phyloP scores from a whole-genome alignment of 2,329 filamentous ascomycete genomes.

The Diaporthe sp. region DNA sequence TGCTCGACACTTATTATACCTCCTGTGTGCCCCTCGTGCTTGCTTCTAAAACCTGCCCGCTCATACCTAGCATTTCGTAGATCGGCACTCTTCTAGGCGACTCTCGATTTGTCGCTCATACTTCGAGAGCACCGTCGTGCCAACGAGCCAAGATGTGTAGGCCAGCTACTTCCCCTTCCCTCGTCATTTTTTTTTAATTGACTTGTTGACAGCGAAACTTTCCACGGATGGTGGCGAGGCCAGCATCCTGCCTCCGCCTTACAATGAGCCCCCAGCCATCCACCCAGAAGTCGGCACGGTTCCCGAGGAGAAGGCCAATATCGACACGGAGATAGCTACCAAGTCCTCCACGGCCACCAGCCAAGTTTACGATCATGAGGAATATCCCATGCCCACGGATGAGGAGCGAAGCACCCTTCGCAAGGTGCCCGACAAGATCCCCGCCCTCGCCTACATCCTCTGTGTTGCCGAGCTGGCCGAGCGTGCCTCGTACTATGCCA shows the following conservation, averaged over 20 bases:
- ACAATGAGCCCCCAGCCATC: slow-evolving; percentile 32
- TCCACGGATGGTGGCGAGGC: slow-evolving; percentile 29
- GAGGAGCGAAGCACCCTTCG: slow-evolving; percentile 61
- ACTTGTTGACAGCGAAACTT: not conserved
- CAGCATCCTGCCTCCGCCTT: slow-evolving; percentile 23
- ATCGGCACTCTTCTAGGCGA: not conserved
- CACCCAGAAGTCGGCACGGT: slow-evolving; percentile 35
- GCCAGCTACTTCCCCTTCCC: not conserved
- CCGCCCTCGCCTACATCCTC: slow-evolving; percentile 59
- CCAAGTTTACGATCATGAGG: slow-evolving; percentile 44
- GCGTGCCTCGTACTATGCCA: slow-evolving; percentile 67
- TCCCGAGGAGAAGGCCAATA: not conserved
- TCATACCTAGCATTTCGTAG: not conserved
- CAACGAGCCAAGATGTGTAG: slow-evolving; percentile 37
- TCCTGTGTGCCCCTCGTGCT: not conserved
- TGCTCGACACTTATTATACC: not conserved
- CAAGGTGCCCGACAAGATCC: slow-evolving; percentile 60
- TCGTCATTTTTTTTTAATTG: not conserved
- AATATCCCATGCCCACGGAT: slow-evolving; percentile 57
- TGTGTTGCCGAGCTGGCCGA: slow-evolving; percentile 66
- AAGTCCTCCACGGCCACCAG: not conserved
- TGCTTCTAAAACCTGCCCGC: not conserved
- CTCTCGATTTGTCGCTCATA: not conserved
- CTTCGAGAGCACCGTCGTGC: not conserved
- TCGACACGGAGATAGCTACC: slow-evolving; percentile 14